phyloP scores from a whole-genome alignment of 768 basidiomycete genomes.

The Phlebiopsis gigantea region DNA sequence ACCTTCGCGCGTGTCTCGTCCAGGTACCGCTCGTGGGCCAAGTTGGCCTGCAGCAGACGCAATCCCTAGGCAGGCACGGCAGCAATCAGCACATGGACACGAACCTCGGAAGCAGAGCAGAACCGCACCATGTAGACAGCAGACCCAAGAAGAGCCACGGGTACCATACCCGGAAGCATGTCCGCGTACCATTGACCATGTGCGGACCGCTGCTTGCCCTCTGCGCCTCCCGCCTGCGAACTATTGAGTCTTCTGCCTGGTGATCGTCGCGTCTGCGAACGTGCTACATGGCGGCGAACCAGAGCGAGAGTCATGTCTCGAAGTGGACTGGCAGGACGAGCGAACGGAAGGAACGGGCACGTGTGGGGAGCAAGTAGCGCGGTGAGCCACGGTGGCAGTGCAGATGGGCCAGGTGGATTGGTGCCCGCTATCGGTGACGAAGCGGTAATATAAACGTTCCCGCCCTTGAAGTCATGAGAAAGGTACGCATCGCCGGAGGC shows the following conservation, averaged over 20 bases:
- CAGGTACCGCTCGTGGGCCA: conserved; percentile 70
- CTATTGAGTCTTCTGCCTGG: neutral
- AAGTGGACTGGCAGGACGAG: neutral
- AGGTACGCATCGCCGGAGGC: too few species aligned
- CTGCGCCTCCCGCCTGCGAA: neutral
- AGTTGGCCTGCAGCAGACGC: conserved; percentile 53
- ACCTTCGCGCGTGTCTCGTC: conserved; percentile 54
- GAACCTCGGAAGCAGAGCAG: conserved; percentile 1
- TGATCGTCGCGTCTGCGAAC: neutral
- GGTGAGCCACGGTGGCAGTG: neutral
- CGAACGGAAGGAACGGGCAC: neutral
- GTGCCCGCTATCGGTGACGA: neutral
- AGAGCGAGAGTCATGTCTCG: neutral
- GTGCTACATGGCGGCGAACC: conserved; percentile 1
- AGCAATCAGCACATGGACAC: neutral
- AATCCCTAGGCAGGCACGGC: conserved; percentile 42
- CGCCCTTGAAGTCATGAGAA: neutral
- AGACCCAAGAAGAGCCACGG: conserved; percentile 71
- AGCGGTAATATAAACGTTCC: neutral
- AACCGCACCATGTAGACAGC: conserved; percentile 66
- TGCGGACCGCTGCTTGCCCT: conserved; percentile 31
- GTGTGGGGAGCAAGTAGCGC: neutral
- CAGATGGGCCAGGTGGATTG: too few species aligned
- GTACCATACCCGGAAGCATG: conserved; percentile 72
- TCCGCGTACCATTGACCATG: conserved; percentile 68